A percentile compares a stretch with the other conserved stretches of the same genome.
Conservation (phyloP, 2,329 filamentous ascomycete species). For the Ceratocystis huliohia region DNA sequence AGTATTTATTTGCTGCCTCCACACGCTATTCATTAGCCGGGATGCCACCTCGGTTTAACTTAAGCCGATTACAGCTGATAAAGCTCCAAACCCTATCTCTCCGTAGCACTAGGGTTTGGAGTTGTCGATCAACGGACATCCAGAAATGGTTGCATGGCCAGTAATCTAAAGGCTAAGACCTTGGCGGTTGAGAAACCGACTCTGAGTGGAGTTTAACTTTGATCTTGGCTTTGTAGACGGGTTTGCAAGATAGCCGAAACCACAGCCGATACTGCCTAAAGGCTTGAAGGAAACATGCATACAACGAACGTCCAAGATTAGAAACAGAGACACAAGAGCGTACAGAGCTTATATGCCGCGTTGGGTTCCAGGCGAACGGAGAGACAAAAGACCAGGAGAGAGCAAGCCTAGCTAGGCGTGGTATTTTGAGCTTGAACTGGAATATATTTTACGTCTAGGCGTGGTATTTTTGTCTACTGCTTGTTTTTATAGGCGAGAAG, state of each 20-base stretch:
- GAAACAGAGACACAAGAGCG: background rate
- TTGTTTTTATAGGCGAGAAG: too few species aligned
- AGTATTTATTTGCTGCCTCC: background rate
- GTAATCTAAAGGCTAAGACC: background rate
- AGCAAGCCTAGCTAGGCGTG: too few species aligned
- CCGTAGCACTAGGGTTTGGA: background rate
- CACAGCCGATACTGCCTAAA: background rate
- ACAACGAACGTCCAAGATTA: background rate
- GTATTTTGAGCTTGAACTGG: too few species aligned
- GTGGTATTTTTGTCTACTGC: too few species aligned
- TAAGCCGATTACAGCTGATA: background rate
- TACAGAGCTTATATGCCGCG: background rate
- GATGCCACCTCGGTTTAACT: conserved; percentile 11
- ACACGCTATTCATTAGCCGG: background rate
- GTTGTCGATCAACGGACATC: background rate
- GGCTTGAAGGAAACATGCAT: background rate
- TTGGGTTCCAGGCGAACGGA: background rate
- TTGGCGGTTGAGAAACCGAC: background rate
- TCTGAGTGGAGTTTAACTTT: background rate
- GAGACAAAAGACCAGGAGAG: background rate
- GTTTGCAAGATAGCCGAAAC: background rate
- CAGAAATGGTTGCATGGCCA: background rate
- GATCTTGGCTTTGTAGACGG: background rate
- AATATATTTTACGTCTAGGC: too few species aligned
- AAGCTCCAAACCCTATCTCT: background rate